Percentiles rank a stretch among this genome's conserved stretches.
These are phyloP conservation scores for Fonsecaea pedrosoi DNA, from an alignment of 2,329 filamentous ascomycete species.

Conservation along the genomic window DNA sequence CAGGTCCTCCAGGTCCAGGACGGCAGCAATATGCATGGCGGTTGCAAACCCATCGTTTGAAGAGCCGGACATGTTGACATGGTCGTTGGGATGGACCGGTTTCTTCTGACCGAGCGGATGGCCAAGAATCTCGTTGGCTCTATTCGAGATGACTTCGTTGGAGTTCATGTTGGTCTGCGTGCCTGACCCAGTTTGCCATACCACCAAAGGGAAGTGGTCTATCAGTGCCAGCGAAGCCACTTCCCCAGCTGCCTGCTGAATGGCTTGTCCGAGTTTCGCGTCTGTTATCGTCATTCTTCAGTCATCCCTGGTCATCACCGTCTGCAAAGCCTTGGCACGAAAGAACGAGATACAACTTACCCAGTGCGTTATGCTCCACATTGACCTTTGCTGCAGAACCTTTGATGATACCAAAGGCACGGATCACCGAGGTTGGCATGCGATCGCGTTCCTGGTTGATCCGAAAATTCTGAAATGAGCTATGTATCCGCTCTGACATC, in stretches of 20 bases:
- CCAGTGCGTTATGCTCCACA: conserved; percentile 21
- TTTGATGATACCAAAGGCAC: conserved; percentile 29
- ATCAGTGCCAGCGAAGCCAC: conserved; percentile 91
- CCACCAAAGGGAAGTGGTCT: conserved; percentile 96
- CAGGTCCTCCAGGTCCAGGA: conserved; percentile 86
- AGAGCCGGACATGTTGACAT: conserved; percentile 98
- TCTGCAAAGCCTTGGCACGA: neutral
- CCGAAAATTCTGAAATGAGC: conserved; percentile 29
- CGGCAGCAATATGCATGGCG: conserved; percentile 98
- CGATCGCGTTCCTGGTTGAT: conserved; percentile 31
- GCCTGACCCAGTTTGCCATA: conserved; percentile 98
- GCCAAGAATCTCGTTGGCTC: conserved; percentile 95
- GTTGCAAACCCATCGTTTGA: conserved; percentile 99
- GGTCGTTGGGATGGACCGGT: conserved; percentile 98
- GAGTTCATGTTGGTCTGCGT: conserved; percentile 99
- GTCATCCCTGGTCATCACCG: neutral
- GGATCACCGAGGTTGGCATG: conserved; percentile 29
- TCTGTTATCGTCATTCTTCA: neutral
- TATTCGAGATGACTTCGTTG: conserved; percentile 99
- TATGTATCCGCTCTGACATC: neutral
- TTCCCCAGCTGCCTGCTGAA: conserved; percentile 91
- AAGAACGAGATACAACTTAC: conserved; percentile 2
- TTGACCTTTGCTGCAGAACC: conserved; percentile 30
- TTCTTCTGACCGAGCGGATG: conserved; percentile 95
- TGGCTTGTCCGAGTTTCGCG: conserved; percentile 80